Percentiles rank a stretch among this genome's conserved stretches.
phyloP scores from a whole-genome alignment of 78 protist genomes.

The Chrysochromulina tobinii region DNA sequence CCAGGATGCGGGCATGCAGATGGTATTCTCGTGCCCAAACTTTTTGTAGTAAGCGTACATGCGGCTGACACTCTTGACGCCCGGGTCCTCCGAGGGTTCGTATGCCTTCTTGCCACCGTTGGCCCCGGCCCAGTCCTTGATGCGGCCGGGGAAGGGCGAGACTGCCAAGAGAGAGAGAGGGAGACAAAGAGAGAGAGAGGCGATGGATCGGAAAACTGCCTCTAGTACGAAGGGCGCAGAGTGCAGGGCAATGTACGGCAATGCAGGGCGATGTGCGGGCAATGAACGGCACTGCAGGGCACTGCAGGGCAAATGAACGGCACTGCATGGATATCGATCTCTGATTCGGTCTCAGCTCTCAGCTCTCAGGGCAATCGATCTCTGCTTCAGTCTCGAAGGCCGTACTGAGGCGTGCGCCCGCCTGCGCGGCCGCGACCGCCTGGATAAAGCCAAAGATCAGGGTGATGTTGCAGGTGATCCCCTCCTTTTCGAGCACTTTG shows the following conservation, averaged over 20 bases:
- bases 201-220: no score
- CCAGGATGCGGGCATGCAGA: conserved; percentile 56
- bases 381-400: neutral
- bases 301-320: no score
- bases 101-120: neutral
- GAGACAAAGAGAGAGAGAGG: no score
- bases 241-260: no score
- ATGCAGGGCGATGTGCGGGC: no score
- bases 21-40: conserved; percentile 31
- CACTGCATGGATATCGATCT: no score
- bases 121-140: conserved; percentile 42
- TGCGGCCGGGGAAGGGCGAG: conserved; percentile 52
- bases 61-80: neutral
- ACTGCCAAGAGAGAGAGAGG: neutral
- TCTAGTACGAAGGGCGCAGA: no score
- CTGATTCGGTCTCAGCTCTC: no score
- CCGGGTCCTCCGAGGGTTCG: conserved; percentile 36
- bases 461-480: conserved; percentile 42
- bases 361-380: neutral
- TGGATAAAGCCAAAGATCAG: conserved; percentile 36
- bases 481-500: conserved; percentile 37
- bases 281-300: no score
- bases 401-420: conserved; percentile 21
- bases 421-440: conserved; percentile 40
- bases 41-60: conserved; percentile 39